Evolutionary conservation across 2,329 filamentous ascomycete genomes (phyloP).

Genomic region (Aschersonia sp.): DNA sequence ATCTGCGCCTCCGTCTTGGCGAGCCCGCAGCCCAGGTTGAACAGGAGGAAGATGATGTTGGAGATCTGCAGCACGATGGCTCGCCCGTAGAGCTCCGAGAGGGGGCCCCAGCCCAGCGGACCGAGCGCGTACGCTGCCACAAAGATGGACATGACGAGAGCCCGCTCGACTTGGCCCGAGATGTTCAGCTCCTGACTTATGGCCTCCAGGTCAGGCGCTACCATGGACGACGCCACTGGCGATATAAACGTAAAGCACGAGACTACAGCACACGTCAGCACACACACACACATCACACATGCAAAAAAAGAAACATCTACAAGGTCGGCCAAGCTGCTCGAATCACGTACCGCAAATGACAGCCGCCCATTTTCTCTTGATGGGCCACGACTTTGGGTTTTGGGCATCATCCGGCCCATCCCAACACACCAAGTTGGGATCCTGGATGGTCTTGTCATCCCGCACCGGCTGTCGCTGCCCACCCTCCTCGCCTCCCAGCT

Average conservation of each 20-base stretch:
- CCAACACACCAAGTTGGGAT: slow-evolving; percentile 32
- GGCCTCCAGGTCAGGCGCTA: slow-evolving; percentile 33
- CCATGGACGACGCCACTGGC: slow-evolving; percentile 42
- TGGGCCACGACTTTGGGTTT: slow-evolving; percentile 42
- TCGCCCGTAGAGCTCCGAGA: slow-evolving; percentile 46
- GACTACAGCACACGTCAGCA: slow-evolving; percentile 7
- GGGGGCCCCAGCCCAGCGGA: slow-evolving; percentile 45
- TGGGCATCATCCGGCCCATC: slow-evolving; percentile 34
- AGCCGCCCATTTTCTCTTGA: slow-evolving; percentile 40
- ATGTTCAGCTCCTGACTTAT: slow-evolving; percentile 42
- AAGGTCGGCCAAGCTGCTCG: neutral
- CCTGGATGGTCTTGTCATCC: neutral
- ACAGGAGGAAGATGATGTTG: slow-evolving; percentile 41
- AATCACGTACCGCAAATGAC: slow-evolving; percentile 21
- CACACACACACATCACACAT: neutral
- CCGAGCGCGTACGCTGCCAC: slow-evolving; percentile 37
- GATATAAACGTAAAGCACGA: slow-evolving; percentile 47
- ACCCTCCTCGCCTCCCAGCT: slow-evolving; percentile 11
- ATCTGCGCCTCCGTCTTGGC: slow-evolving; percentile 47
- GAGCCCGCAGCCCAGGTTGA: slow-evolving; percentile 46
- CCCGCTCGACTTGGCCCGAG: slow-evolving; percentile 23
- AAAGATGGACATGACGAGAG: slow-evolving; percentile 28
- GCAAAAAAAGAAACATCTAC: neutral
- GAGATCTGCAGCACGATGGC: slow-evolving; percentile 32
- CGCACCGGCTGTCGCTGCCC: slow-evolving; percentile 6